A percentile compares a stretch with the other conserved stretches of the same genome.
Conservation (phyloP, 192 early-diverging fungal genomes). For the Helicostylum pulchrum region DNA sequence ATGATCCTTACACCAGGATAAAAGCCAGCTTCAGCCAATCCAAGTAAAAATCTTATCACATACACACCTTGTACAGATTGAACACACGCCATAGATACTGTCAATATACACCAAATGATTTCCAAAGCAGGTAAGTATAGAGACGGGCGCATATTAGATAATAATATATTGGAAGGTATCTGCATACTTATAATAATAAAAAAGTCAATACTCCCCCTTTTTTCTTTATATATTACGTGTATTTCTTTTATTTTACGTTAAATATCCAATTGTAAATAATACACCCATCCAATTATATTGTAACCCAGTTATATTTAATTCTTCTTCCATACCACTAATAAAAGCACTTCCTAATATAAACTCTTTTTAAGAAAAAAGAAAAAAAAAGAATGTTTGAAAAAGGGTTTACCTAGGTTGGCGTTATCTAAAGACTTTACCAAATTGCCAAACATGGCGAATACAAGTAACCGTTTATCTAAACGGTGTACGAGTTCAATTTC, state of each 20-base stretch:
- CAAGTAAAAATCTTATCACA: constrained; percentile 34
- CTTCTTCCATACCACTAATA: constrained; percentile 44
- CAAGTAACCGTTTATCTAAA: constrained; percentile 32
- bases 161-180: constrained; percentile 35
- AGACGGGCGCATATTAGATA: constrained; percentile 30
- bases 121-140: constrained; percentile 33
- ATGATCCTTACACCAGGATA: constrained; percentile 34
- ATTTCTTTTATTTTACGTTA: constrained; percentile 14
- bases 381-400: background rate
- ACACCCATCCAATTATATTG: constrained; percentile 43
- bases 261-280: constrained; percentile 34
- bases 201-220: background rate
- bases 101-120: constrained; percentile 34
- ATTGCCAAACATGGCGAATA: constrained; percentile 42
- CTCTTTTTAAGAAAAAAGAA: background rate
- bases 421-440: constrained; percentile 37
- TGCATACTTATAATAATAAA: constrained; percentile 32
- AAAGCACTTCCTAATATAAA: constrained; percentile 32
- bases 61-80: constrained; percentile 29
- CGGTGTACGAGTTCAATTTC: constrained; percentile 28
- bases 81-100: constrained; percentile 34
- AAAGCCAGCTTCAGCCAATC: constrained; percentile 38
- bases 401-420: constrained; percentile 27
- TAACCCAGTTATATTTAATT: constrained; percentile 29
- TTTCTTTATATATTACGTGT: background rate